Evolutionary conservation across 106 monocot species (phyloP).

Genomic region (Acanthochlamys bracteata): DNA sequence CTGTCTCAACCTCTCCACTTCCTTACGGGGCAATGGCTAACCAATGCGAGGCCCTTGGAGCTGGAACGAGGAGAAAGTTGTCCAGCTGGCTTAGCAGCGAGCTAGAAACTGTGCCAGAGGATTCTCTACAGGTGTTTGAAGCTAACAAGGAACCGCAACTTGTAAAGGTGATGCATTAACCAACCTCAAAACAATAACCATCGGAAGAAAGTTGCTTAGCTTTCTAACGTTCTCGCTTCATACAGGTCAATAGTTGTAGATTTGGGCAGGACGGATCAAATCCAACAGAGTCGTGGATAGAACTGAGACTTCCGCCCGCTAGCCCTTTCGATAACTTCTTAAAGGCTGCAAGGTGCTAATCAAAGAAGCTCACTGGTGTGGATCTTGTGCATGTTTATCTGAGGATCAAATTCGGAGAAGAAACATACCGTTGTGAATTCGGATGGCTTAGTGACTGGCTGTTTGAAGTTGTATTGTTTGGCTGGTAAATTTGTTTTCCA

Average conservation of each 20-base stretch:
- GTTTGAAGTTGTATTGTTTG: no score
- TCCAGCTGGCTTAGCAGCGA: constrained; percentile 74
- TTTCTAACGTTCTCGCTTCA: not conserved
- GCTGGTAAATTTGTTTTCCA: no score
- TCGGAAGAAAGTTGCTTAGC: not conserved
- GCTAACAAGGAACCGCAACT: constrained; percentile 9
- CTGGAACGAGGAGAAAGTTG: constrained; percentile 77
- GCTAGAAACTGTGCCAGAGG: constrained; percentile 36
- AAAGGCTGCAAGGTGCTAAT: constrained; percentile 63
- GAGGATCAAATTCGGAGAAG: no score
- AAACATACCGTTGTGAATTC: no score
- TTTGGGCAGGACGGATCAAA: constrained; percentile 14
- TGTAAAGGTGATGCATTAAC: constrained; percentile 24
- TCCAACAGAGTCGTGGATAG: constrained; percentile 26
- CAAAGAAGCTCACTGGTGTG: no score
- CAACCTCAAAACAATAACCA: not conserved
- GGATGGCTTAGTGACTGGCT: no score
- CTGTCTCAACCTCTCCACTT: constrained; percentile 82
- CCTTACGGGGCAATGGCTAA: constrained; percentile 83
- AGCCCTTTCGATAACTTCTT: constrained; percentile 97
- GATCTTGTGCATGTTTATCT: no score
- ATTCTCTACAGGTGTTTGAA: constrained; percentile 2
- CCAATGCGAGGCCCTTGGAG: constrained; percentile 84
- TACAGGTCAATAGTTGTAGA: constrained; percentile 15
- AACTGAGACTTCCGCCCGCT: constrained; percentile 72